phyloP scores from a whole-genome alignment of 345 rosid species.

The Linum usitatissimum region DNA sequence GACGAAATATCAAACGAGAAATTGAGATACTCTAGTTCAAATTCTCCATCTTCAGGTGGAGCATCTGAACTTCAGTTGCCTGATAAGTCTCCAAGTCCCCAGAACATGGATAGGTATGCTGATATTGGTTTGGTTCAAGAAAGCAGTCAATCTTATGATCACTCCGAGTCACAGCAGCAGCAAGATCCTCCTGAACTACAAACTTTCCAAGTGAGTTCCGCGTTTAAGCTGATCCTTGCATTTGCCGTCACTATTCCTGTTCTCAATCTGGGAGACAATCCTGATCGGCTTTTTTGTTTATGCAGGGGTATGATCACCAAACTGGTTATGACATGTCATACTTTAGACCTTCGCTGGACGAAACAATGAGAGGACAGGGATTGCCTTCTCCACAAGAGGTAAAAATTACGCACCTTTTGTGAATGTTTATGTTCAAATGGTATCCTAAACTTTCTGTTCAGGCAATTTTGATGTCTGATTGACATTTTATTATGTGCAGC shows the following conservation, averaged over 20 bases:
- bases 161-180: constrained; percentile 50
- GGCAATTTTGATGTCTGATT: not conserved
- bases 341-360: constrained; percentile 60
- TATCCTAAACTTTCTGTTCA: not conserved
- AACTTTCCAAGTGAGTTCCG: constrained; percentile 46
- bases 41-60: constrained; percentile 44
- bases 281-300: constrained; percentile 13
- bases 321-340: constrained; percentile 60
- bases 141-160: constrained; percentile 42
- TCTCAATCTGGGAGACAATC: not conserved
- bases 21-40: constrained; percentile 44
- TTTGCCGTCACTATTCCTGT: not conserved
- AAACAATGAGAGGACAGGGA: constrained; percentile 45
- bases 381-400: constrained; percentile 73
- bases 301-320: constrained; percentile 55
- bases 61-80: constrained; percentile 45
- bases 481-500: constrained; percentile 25
- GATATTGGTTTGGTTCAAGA: constrained; percentile 48
- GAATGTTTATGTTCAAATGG: not conserved
- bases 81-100: constrained; percentile 45
- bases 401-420: constrained; percentile 3
- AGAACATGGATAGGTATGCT: constrained; percentile 40
- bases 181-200: constrained; percentile 55
- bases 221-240: not conserved
- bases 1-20: constrained; percentile 38